phyloP scores from a whole-genome alignment of 164 flowering plant species.

The Vitis rotundifolia region DNA sequence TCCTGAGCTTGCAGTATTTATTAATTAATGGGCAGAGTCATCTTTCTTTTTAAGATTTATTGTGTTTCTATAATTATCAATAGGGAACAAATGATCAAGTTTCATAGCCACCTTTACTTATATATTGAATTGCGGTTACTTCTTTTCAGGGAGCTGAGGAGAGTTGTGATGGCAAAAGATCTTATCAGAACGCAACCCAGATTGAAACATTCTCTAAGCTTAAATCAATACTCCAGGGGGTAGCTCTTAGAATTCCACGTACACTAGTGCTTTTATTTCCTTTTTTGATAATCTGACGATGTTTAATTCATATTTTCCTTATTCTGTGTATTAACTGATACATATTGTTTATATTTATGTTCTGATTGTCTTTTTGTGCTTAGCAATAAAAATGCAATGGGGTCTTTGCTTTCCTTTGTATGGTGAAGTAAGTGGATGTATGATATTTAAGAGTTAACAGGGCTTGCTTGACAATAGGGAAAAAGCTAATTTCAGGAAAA shows the following conservation, averaged over 20 bases:
- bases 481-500: too few species aligned
- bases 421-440: too few species aligned
- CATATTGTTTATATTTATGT: too few species aligned
- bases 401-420: too few species aligned
- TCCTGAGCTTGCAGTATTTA: background rate
- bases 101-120: background rate
- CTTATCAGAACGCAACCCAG: conserved; percentile 93
- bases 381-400: too few species aligned
- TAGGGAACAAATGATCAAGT: background rate
- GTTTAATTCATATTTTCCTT: too few species aligned
- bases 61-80: background rate
- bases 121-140: conserved; percentile 3
- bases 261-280: conserved; percentile 2
- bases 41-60: background rate
- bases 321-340: too few species aligned
- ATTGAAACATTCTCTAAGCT: conserved; percentile 90
- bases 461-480: too few species aligned
- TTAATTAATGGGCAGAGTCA: background rate
- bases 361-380: too few species aligned
- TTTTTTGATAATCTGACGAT: background rate
- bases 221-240: conserved; percentile 97
- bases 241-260: conserved; percentile 95
- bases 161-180: conserved; percentile 99
- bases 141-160: conserved; percentile 83
- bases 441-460: too few species aligned